Evolutionary conservation across 2,329 filamentous ascomycete genomes (phyloP).

Genomic region (Lachnellula cervina): DNA sequence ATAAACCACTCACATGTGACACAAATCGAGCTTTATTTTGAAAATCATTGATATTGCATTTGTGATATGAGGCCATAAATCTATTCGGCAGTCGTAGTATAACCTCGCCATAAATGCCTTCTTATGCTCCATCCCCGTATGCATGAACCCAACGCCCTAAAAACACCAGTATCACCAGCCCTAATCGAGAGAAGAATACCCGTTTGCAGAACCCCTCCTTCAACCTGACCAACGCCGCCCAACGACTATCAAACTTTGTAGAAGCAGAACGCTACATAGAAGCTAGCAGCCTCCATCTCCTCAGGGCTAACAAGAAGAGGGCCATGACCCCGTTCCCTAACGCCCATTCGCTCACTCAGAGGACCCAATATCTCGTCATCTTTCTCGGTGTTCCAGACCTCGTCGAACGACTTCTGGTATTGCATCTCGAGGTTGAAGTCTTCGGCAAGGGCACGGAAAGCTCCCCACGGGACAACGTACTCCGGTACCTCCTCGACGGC

Average conservation of each 20-base stretch:
- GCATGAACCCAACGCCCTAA: not conserved
- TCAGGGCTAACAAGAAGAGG: constrained; percentile 68
- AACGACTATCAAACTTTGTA: constrained; percentile 68
- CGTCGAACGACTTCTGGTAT: constrained; percentile 84
- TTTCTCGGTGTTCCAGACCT: constrained; percentile 90
- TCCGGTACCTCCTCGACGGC: constrained; percentile 95
- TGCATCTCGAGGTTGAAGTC: constrained; percentile 95
- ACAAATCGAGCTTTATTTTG: not conserved
- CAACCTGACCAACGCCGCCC: not conserved
- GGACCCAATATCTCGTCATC: constrained; percentile 75
- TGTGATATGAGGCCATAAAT: not conserved
- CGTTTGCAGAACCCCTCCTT: not conserved
- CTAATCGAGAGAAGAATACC: not conserved
- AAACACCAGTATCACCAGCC: not conserved
- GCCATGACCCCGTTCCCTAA: constrained; percentile 65
- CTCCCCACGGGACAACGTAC: constrained; percentile 97
- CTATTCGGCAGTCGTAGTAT: not conserved
- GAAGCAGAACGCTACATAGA: constrained; percentile 95
- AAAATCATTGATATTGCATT: not conserved
- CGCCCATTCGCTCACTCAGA: constrained; percentile 92
- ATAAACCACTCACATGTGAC: not conserved
- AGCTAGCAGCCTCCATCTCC: constrained; percentile 87
- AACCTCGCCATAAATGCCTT: not conserved
- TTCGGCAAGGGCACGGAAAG: constrained; percentile 89
- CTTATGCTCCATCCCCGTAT: not conserved